phyloP scores from a whole-genome alignment of 164 flowering plant genomes.

The Buxus sempervirens region DNA sequence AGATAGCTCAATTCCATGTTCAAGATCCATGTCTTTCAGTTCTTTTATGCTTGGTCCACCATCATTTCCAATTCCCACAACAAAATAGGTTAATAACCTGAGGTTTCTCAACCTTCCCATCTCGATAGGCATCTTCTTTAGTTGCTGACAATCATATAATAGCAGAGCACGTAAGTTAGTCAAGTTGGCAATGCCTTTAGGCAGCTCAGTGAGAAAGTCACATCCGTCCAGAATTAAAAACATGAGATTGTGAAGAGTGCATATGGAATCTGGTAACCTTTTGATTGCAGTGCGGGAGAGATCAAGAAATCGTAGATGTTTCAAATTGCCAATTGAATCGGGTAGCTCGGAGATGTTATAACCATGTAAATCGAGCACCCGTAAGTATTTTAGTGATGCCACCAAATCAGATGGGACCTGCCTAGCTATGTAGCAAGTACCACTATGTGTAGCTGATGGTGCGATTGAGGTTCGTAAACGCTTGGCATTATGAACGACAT shows the following conservation, averaged over 20 bases:
- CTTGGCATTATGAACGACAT: slow-evolving; percentile 4
- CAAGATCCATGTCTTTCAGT: no score
- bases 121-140: slow-evolving; percentile 12
- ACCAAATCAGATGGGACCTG: slow-evolving; percentile 12
- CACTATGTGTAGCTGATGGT: background rate
- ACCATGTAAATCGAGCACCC: slow-evolving; percentile 19
- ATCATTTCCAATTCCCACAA: slow-evolving; percentile 22
- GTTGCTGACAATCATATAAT: background rate
- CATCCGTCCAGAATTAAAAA: slow-evolving; percentile 26
- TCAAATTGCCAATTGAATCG: slow-evolving; percentile 18
- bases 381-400: slow-evolving; percentile 8
- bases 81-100: slow-evolving; percentile 10
- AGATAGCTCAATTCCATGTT: no score
- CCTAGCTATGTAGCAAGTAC: background rate
- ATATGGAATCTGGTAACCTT: slow-evolving; percentile 24
- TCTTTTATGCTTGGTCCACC: no score
- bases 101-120: slow-evolving; percentile 21
- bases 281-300: slow-evolving; percentile 23
- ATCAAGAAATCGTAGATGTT: slow-evolving; percentile 26
- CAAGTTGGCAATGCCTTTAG: slow-evolving; percentile 13
- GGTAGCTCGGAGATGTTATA: slow-evolving; percentile 13
- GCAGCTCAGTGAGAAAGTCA: slow-evolving; percentile 15
- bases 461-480: slow-evolving; percentile 26
- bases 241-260: slow-evolving; percentile 27
- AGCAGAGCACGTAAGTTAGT: slow-evolving; percentile 23